Base-by-base conservation (phyloP, 2,329 filamentous ascomycete species). In the Claviceps sp. region DNA sequence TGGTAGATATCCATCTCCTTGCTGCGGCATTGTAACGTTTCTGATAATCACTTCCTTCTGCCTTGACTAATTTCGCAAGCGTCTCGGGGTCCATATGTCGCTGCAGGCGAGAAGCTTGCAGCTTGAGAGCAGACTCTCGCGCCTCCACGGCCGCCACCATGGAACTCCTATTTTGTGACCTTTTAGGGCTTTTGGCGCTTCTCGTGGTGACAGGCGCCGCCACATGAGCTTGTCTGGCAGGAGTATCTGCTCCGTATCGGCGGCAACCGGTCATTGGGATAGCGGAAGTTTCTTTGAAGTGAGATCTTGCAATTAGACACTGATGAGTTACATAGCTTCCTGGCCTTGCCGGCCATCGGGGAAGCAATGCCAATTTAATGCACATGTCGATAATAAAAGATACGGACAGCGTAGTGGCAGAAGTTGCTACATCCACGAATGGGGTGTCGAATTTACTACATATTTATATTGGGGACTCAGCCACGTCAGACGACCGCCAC, bases 1-100 rank as follows among this genome's bases (percentile, higher is more conserved):
- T 74, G 7, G 70, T 55, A 22, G 66, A 63, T 3, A 69, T 63
- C 67, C 73, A 78, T 58, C 69, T 72, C 53, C 72, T 61, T 51
- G 70, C 67, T 34, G 72, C 69, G 40, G 60, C 57, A 51, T 72
- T 70, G 59, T 74, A 77, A 42, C 70, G 67, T 54, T 60, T 59
- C 57, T 70, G 63, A 56, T 72, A 75, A 44, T 70, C 68, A 40
- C 66, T 56, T 44, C 61, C 52, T 36, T 54, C 55, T 46, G 57
- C 48, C 50, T 57, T 50, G 45, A 52, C 52, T 30, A 56, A 55
- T 46, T 56, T 54, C 9, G 56, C 58, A 47, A 61, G 55, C 3
- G 51, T 50, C 5, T 56, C 53, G n/a, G 51, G 36, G 26, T 59
- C 54, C 4, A 44, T 50, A 2, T 53, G 45, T 5, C 60, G 54